Evolutionary conservation across 371 early-diverging fungal species (phyloP).

Genomic region (Lichtheimia ramosa): DNA sequence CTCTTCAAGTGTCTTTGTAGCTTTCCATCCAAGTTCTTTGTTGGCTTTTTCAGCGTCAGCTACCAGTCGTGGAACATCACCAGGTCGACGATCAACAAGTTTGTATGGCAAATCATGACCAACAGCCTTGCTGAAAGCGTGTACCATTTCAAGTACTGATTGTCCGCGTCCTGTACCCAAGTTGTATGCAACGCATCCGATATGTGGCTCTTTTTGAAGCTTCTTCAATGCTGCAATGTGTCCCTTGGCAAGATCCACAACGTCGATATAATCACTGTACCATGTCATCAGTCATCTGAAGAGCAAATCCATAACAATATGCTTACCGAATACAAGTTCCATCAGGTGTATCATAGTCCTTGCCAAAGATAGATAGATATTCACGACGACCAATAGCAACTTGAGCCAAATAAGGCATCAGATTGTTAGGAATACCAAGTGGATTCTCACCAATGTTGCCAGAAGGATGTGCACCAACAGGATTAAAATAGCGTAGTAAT

Average conservation of each 20-base stretch:
- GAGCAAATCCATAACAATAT: not conserved
- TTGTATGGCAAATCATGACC: slow-evolving; percentile 67
- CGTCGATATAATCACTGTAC: slow-evolving; percentile 83
- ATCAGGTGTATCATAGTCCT: slow-evolving; percentile 83
- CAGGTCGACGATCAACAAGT: slow-evolving; percentile 68
- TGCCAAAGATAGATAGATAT: slow-evolving; percentile 76
- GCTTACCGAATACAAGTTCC: slow-evolving; percentile 82
- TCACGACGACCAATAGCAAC: slow-evolving; percentile 78
- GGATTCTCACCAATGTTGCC: slow-evolving; percentile 90
- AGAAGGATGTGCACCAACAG: slow-evolving; percentile 84
- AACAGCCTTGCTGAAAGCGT: slow-evolving; percentile 71
- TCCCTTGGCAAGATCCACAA: slow-evolving; percentile 84
- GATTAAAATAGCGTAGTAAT: slow-evolving; percentile 89
- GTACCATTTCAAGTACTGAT: slow-evolving; percentile 87
- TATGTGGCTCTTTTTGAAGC: slow-evolving; percentile 39
- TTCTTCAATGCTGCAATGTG: slow-evolving; percentile 83
- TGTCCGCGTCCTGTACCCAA: slow-evolving; percentile 87
- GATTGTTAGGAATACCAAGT: slow-evolving; percentile 81
- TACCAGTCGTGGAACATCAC: slow-evolving; percentile 81
- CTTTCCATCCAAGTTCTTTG: slow-evolving; percentile 74
- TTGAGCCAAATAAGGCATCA: slow-evolving; percentile 87
- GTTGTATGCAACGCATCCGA: slow-evolving; percentile 75
- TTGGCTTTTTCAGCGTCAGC: slow-evolving; percentile 76
- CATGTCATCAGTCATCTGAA: not conserved
- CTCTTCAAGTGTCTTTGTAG: slow-evolving; percentile 61